Evolutionary conservation across 2,329 filamentous ascomycete genomes (phyloP).

Genomic region (Pyrenophora tritici-repentis): DNA sequence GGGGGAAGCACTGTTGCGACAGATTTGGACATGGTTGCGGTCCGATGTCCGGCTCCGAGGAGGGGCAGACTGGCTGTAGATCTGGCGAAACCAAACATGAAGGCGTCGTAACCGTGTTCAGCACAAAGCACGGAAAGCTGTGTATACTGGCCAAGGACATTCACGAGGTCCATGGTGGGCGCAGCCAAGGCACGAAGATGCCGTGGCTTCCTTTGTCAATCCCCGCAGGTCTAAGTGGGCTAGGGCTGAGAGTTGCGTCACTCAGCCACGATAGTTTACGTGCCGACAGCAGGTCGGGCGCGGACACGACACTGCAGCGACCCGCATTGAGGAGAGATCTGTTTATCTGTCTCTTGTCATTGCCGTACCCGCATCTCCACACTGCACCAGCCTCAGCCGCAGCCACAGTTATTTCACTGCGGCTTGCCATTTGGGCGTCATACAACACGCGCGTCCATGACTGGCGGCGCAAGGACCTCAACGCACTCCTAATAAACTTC

Average conservation of each 20-base stretch:
- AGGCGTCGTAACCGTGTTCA: no score
- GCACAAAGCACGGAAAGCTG: no score
- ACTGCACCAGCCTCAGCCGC: slow-evolving; percentile 24
- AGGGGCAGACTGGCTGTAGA: no score
- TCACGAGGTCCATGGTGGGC: background rate
- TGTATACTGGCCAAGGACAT: no score
- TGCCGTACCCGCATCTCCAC: slow-evolving; percentile 16
- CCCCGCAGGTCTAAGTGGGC: slow-evolving; percentile 12
- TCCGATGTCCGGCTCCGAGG: no score
- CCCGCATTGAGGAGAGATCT: slow-evolving; percentile 14
- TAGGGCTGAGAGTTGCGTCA: slow-evolving; percentile 26
- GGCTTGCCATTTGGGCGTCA: slow-evolving; percentile 29
- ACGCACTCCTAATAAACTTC: slow-evolving; percentile 3
- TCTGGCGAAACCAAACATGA: no score
- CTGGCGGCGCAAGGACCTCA: slow-evolving; percentile 7
- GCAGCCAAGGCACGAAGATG: slow-evolving; percentile 19
- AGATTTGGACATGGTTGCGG: no score
- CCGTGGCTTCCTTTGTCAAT: slow-evolving; percentile 18
- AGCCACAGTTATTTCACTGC: slow-evolving; percentile 26
- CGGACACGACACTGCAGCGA: no score
- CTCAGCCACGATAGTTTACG: slow-evolving; percentile 28
- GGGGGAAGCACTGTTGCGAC: background rate
- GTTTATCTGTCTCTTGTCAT: slow-evolving; percentile 12
- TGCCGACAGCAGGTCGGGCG: slow-evolving; percentile 26
- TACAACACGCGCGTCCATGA: slow-evolving; percentile 34